These are phyloP conservation scores for Xylaria curta DNA, from an alignment of 495 filamentous ascomycete genomes.

Conservation along the genomic window DNA sequence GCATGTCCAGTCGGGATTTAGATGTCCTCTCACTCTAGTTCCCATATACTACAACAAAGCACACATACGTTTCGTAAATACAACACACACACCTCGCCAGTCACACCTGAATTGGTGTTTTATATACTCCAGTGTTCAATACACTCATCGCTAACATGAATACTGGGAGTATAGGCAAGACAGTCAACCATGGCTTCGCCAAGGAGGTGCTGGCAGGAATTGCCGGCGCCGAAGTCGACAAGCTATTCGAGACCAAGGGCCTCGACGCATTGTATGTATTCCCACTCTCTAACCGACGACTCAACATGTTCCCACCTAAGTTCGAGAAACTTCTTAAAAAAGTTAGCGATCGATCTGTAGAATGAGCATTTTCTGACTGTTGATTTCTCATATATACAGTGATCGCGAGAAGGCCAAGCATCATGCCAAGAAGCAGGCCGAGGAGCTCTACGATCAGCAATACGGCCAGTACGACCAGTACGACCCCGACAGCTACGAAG, in stretches of 20 bases:
- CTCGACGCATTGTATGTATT: slow-evolving; percentile 54
- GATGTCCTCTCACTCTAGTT: not conserved
- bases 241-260: slow-evolving; percentile 79
- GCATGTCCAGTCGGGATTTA: not conserved
- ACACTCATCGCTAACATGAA: not conserved
- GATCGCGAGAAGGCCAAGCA: slow-evolving; percentile 71
- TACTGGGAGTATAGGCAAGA: slow-evolving; percentile 59
- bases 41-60: not conserved
- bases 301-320: no score
- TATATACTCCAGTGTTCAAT: not conserved
- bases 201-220: slow-evolving; percentile 77
- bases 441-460: slow-evolving; percentile 67
- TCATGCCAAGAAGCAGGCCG: slow-evolving; percentile 69
- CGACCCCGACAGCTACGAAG: slow-evolving; percentile 44
- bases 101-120: not conserved
- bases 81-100: not conserved
- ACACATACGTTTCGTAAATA: not conserved
- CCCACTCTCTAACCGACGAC: not conserved
- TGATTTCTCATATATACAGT: not conserved
- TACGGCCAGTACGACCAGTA: slow-evolving; percentile 58
- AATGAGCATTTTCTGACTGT: not conserved
- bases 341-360: not conserved
- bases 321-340: not conserved
- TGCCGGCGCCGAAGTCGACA: slow-evolving; percentile 78
- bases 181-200: slow-evolving; percentile 73